These are phyloP conservation scores for Dendrobium chrysotoxum DNA, from an alignment of 106 monocot species.

Conservation along the genomic window DNA sequence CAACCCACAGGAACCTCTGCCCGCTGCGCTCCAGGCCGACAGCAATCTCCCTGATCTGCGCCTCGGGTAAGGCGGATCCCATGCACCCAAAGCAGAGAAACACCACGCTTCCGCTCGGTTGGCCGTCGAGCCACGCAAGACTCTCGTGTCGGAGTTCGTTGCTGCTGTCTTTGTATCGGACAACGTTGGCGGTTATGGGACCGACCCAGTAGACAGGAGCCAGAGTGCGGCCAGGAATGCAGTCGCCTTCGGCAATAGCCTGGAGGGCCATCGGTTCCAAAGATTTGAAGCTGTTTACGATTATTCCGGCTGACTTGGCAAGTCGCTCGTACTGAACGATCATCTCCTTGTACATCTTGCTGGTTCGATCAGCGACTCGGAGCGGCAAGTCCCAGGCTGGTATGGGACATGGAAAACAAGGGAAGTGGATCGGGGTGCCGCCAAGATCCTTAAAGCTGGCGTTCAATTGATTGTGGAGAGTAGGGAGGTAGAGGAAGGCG, in stretches of 20 bases:
- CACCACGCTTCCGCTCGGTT: conserved; percentile 54
- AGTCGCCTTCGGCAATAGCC: conserved; percentile 22
- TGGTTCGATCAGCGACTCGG: conserved; percentile 10
- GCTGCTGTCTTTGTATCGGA: background rate
- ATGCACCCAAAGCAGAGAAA: conserved; percentile 78
- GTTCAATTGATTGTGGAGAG: background rate
- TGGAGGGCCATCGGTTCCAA: conserved; percentile 30
- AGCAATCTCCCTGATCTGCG: conserved; percentile 55
- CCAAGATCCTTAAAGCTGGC: conserved; percentile 27
- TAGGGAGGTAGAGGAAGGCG: conserved; percentile 5
- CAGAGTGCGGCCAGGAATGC: conserved; percentile 12
- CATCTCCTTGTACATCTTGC: background rate
- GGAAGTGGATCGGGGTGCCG: conserved; percentile 13
- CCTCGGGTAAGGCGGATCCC: conserved; percentile 26
- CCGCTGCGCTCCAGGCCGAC: conserved; percentile 52
- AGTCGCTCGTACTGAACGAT: conserved; percentile 6
- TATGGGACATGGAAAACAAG: conserved; percentile 22
- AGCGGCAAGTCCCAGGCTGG: conserved; percentile 18
- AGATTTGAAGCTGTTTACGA: conserved; percentile 45
- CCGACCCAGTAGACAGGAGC: conserved; percentile 45
- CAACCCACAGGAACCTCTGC: conserved; percentile 69
- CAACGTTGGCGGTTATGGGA: conserved; percentile 27
- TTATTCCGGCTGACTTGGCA: conserved; percentile 19
- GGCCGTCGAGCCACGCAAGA: conserved; percentile 53
- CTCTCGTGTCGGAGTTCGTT: conserved; percentile 12